These are phyloP conservation scores for Papiliotrema nemorosa DNA, from an alignment of 1,284 basidiomycete species.

Conservation along the genomic window DNA sequence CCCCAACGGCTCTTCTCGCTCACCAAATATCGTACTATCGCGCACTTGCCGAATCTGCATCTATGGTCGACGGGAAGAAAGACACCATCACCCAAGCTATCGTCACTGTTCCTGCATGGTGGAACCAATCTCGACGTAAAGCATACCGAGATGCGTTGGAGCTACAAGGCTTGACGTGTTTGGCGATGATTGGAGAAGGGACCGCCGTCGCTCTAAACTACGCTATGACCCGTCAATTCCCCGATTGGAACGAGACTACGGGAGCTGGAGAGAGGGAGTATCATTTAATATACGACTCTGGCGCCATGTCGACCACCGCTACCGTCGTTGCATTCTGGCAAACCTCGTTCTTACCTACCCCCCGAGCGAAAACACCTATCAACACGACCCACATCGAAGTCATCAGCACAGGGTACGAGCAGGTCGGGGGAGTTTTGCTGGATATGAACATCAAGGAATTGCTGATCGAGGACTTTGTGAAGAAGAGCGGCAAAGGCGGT, in stretches of 20 bases:
- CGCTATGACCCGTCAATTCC: constrained; percentile 89
- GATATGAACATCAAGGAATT: constrained; percentile 80
- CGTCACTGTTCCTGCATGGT: constrained; percentile 82
- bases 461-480: constrained; percentile 71
- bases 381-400: constrained; percentile 73
- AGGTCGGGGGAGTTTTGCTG: constrained; percentile 74
- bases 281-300: constrained; percentile 92
- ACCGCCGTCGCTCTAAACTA: constrained; percentile 91
- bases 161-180: constrained; percentile 77
- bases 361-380: constrained; percentile 50
- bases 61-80: constrained; percentile 51
- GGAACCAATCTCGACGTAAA: constrained; percentile 80
- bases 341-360: constrained; percentile 46
- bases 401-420: constrained; percentile 73
- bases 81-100: constrained; percentile 78
- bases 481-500: constrained; percentile 48
- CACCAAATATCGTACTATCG: constrained; percentile 92
- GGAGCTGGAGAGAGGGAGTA: constrained; percentile 60
- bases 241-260: constrained; percentile 42
- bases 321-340: constrained; percentile 78
- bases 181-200: constrained; percentile 88
- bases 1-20: constrained; percentile 84
- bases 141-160: constrained; percentile 87
- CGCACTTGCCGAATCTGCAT: constrained; percentile 72
- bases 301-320: constrained; percentile 80